Evolutionary conservation across 148 eudicot species (phyloP), one percentile per base, ranked within the genome.

Genomic region (Dianthus caryophyllus): DNA sequence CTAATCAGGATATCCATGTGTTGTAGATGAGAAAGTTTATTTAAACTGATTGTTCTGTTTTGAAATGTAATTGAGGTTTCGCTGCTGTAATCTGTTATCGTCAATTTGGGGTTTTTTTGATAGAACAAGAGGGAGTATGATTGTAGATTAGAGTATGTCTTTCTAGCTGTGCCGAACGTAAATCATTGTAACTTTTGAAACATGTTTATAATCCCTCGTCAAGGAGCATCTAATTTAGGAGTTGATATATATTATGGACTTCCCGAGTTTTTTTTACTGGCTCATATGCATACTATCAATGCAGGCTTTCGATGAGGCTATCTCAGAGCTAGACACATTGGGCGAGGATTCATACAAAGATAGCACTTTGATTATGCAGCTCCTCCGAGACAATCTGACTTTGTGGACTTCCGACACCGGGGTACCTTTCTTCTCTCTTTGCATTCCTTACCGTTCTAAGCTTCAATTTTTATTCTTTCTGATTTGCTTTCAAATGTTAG

Each of bases 341-440:
- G 90, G 90, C 14, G 90, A 85, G 79, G 90, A 85, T 55, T 85
- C 90, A 30, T 85, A 85, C 85, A 85, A 85, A 79, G 90, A 85
- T 64, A 85, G 90, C 80, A 85, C 90, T 50, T 71, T 83, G 79
- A 85, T 85, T 69, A 85, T 85, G 90, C 90, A 85, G 71, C 90
- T 85, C 55, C 90, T 85, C 29, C 76, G 90, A 5, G 90, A 85
- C 77, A 85, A 85, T 75, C 66, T 85, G 70, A 85, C 90, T 61
- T 70, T 85, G 69, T 85, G 90, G 90, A 85, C 90, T 58, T 85
- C 90, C 24, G 90, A 85, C 68, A 65, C 62, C 31, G 61, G 80
- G 87, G 90, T 83, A 73, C 12, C 43, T 67, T 27, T 15, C 68
- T n/a, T 29, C 1, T 57, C 17, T 49, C 39, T 17, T 50, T 18